Evolutionary conservation across 768 basidiomycete genomes (phyloP).

Genomic region (Termitomyces sp.): DNA sequence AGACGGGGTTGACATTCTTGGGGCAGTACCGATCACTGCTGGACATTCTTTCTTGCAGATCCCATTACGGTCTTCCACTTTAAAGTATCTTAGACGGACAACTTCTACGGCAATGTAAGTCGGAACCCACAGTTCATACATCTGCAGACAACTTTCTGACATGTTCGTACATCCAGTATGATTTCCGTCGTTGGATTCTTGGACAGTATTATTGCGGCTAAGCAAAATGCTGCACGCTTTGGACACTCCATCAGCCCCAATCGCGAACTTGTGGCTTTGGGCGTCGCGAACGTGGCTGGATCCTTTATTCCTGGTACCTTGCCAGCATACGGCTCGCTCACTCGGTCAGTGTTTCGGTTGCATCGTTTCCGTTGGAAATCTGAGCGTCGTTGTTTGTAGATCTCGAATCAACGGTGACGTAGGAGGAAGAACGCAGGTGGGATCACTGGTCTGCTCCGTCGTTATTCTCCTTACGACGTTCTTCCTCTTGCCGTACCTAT

Average conservation of each 20-base stretch:
- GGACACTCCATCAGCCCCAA: conserved; percentile 91
- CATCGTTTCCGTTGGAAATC: conserved; percentile 4
- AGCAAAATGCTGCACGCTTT: conserved; percentile 83
- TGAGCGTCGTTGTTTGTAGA: conserved; percentile 24
- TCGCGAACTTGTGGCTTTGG: conserved; percentile 92
- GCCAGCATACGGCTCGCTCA: conserved; percentile 91
- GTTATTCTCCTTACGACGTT: conserved; percentile 83
- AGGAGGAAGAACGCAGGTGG: conserved; percentile 88
- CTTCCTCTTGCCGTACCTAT: conserved; percentile 84
- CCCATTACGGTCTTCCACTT: conserved; percentile 58
- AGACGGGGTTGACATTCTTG: conserved; percentile 81
- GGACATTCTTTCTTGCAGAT: conserved; percentile 64
- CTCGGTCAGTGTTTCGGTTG: conserved; percentile 47
- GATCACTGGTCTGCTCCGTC: conserved; percentile 70
- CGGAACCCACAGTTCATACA: background rate
- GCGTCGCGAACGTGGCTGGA: conserved; percentile 73
- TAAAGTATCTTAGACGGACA: conserved; percentile 69
- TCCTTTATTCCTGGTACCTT: conserved; percentile 87
- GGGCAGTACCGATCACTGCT: conserved; percentile 63
- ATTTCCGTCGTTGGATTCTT: conserved; percentile 87
- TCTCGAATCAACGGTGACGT: conserved; percentile 89
- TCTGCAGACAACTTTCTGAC: background rate
- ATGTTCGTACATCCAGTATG: conserved; percentile 39
- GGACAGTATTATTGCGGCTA: conserved; percentile 93
- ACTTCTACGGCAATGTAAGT: conserved; percentile 80